These are phyloP conservation scores for Auriscalpium microsporum DNA, from an alignment of 768 basidiomycete genomes.

Conservation along the genomic window DNA sequence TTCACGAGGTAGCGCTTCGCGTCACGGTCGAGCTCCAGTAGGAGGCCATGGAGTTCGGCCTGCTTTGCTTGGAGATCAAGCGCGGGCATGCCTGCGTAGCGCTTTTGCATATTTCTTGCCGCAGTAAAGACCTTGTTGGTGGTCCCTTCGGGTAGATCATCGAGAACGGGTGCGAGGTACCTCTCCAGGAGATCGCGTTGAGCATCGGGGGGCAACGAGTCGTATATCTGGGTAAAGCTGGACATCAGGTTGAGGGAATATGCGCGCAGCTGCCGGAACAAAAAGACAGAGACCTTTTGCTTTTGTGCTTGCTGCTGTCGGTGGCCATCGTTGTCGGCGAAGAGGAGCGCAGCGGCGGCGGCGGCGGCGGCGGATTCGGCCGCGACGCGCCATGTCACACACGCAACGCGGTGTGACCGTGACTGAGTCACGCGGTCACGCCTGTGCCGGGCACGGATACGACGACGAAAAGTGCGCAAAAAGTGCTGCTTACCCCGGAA, in stretches of 20 bases:
- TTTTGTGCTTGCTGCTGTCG: no score
- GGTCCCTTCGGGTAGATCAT: slow-evolving; percentile 30
- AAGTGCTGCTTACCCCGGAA: no score
- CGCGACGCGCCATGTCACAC: no score
- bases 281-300: no score
- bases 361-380: no score
- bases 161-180: slow-evolving; percentile 41
- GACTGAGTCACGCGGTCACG: no score
- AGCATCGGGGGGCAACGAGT: slow-evolving; percentile 17
- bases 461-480: no score
- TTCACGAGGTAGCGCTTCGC: slow-evolving; percentile 43
- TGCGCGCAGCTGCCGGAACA: background rate
- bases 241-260: slow-evolving; percentile 28
- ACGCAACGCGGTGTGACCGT: no score
- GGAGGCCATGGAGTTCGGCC: slow-evolving; percentile 41
- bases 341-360: no score
- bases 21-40: slow-evolving; percentile 47
- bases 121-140: slow-evolving; percentile 31
- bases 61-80: slow-evolving; percentile 48
- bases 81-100: slow-evolving; percentile 34
- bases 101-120: slow-evolving; percentile 32
- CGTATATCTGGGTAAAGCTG: slow-evolving; percentile 38
- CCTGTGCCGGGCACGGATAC: no score
- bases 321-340: no score
- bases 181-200: slow-evolving; percentile 41